Base-by-base conservation (phyloP, 768 basidiomycete species). In the Asterophora parasitica region DNA sequence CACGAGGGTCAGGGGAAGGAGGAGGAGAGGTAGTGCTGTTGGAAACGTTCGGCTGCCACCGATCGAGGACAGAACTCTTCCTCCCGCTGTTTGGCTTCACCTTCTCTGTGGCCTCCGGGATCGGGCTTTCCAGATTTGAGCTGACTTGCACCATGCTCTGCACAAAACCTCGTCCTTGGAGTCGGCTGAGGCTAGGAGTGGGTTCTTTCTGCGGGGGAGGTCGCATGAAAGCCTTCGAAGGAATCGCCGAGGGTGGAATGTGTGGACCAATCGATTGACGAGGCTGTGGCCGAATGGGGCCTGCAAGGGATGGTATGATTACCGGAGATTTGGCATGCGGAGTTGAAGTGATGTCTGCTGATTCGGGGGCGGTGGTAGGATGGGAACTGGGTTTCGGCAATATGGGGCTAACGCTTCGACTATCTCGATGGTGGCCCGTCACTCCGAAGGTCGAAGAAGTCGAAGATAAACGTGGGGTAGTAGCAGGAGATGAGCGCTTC, bases 101-200 rank as follows among this genome's bases (percentile, higher is more conserved):
- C 49, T 65, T 71, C 46, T 65, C 66, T n/a, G 65, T 52, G 17
- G 61, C 57, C 42, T 50, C 53, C 8, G 66, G 61, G 41, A 65
- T 65, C 49, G 73, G 65, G 13, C 64, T 68, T 50, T 79, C 75
- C 4, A 83, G 62, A 52, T 77, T 70, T 13, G 76, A 69, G 56
- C 79, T 88, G 39, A 75, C 83, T 64, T 85, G 82, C 28, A 92
- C 84, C 70, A 89, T 81, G 52, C 76, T 88, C 63, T 88, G 84
- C 2, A 92, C 90, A 59, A 92, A 91, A 4, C 90, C 90, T 33
- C 90, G 81, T 15, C 90, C 90, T 58, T 91, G 83, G 13, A 92
- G 66, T 50, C 88, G 71, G 51, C 86, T 91, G 27, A 92, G 78
- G 61, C 87, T 90, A 0, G 90, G 90, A 1, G 88, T 88, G 3